phyloP scores from a whole-genome alignment of 352 stramenopile genomes.

The Phytophthora podocarpi region DNA sequence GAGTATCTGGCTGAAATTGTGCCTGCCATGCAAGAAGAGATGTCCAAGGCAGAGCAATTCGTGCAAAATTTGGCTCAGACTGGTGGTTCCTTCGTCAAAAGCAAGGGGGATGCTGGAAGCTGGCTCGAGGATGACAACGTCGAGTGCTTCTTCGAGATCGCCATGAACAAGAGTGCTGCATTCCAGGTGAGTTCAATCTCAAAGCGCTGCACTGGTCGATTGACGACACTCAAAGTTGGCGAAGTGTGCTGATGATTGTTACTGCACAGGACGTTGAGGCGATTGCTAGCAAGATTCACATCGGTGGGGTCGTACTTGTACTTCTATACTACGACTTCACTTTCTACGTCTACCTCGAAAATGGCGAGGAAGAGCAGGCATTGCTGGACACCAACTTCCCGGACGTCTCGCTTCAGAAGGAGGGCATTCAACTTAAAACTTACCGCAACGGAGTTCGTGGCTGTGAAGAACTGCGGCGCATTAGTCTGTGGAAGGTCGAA shows the following conservation, averaged over 20 bases:
- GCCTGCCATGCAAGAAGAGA: conserved; percentile 87
- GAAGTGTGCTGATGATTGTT: too few relatives aligned
- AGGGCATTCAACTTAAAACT: conserved; percentile 86
- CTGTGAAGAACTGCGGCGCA: conserved; percentile 67
- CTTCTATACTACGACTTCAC: conserved; percentile 93
- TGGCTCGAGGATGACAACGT: conserved; percentile 92
- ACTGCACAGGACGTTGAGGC: conserved; percentile 87
- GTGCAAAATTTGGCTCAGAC: conserved; percentile 61
- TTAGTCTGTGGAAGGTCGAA: conserved; percentile 85
- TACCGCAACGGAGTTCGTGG: conserved; percentile 72
- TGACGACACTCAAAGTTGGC: not conserved
- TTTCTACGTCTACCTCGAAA: conserved; percentile 92
- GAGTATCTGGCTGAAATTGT: conserved; percentile 82
- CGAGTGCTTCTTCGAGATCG: conserved; percentile 94
- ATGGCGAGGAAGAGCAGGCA: conserved; percentile 89
- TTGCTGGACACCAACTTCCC: conserved; percentile 95
- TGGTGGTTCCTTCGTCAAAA: conserved; percentile 61
- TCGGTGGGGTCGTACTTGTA: conserved; percentile 91
- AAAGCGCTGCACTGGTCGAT: not conserved
- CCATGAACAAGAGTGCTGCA: conserved; percentile 67
- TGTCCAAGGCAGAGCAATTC: conserved; percentile 85
- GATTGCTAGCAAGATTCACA: conserved; percentile 94
- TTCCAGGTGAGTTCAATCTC: conserved; percentile 56
- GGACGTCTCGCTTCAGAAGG: conserved; percentile 90
- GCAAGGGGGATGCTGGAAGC: conserved; percentile 50